Evolutionary conservation across 805 yeast species (phyloP), one percentile per base, ranked within the genome.

Genomic region (Lachancea meyersii): DNA sequence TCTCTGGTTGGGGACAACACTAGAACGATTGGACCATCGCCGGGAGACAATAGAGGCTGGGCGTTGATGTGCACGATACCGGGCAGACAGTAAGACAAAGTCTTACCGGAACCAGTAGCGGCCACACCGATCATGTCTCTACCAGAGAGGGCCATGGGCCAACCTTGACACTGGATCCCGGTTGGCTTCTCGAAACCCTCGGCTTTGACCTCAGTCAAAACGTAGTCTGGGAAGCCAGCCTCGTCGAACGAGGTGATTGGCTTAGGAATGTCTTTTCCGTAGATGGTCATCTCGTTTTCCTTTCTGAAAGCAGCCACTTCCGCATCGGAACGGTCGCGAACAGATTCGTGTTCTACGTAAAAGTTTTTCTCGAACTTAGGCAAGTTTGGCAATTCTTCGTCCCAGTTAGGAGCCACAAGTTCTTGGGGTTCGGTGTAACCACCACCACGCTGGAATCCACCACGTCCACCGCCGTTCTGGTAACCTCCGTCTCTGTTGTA

Each of bases 141-240:
- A 74, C 98, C 98, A 57, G 91, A 80, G 46, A 89, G 75, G 61
- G 98, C 98, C 98, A 93, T 93, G 51, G 98, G 98, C 98, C 98
- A 93, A 73, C 98, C 98, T 74, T 93, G 98, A 69, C 96, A 87
- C 73, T 93, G 98, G 61, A 93, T 93, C 53, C 87, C 88, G 44
- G 98, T 93, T 58, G 98, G 98, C 52, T 72, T 77, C 44, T 82
- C 93, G 72, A 93, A 93, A 48, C 97, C 97, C 69, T 86, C 88
- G 47, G 80, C 80, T 69, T 84, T 78, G 56, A 93, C 89, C 74
- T 91, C 96, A 46, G 69, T 72, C 61, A 93, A 75, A 35, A 91
- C 97, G 64, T 91, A 89, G 56, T 80, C 85, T 52, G 98, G 98
- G 77, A 93, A 91, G 37, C 97, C 97, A 61, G 96, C 96, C 73